Evolutionary conservation across 768 basidiomycete species (phyloP).

Genomic region (Coprinopsis cinerea): DNA sequence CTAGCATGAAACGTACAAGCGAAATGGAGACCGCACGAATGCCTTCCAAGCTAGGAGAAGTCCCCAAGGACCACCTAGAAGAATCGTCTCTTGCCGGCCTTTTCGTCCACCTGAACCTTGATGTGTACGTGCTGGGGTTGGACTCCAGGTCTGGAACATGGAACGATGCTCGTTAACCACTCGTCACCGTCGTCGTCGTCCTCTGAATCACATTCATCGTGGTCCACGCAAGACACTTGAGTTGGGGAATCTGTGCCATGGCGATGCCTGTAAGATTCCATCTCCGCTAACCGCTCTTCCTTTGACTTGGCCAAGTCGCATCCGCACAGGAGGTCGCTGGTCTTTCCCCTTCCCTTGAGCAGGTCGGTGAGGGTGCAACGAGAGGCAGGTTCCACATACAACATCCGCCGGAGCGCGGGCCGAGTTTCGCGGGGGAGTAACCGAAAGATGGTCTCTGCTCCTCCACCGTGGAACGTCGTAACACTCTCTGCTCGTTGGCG

Average conservation of each 20-base stretch:
- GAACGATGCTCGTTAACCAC: slow-evolving; percentile 74
- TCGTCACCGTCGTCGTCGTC: slow-evolving; percentile 80
- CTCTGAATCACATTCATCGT: slow-evolving; percentile 36
- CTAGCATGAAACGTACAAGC: too few relatives aligned
- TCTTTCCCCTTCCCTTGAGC: slow-evolving; percentile 73
- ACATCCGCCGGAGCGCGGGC: slow-evolving; percentile 86
- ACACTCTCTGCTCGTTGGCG: slow-evolving; percentile 46
- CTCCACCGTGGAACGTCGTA: slow-evolving; percentile 64
- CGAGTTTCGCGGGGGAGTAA: slow-evolving; percentile 91
- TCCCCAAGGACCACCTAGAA: too few relatives aligned
- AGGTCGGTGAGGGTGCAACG: slow-evolving; percentile 92
- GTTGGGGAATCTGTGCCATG: slow-evolving; percentile 2
- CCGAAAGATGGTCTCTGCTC: slow-evolving; percentile 94
- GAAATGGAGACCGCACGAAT: too few relatives aligned
- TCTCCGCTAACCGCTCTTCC: slow-evolving; percentile 5
- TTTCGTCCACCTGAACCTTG: slow-evolving; percentile 71
- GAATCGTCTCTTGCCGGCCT: slow-evolving; percentile 60
- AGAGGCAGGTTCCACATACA: slow-evolving; percentile 81
- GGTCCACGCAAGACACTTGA: slow-evolving; percentile 4
- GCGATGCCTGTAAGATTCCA: slow-evolving; percentile 1
- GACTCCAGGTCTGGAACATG: slow-evolving; percentile 52
- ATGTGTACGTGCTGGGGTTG: slow-evolving; percentile 60
- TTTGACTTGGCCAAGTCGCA: slow-evolving; percentile 42
- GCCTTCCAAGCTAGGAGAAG: too few relatives aligned
- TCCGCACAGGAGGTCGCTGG: slow-evolving; percentile 71